Conservation (phyloP, 2,329 filamentous ascomycete genomes). For the Xylaria polymorpha region DNA sequence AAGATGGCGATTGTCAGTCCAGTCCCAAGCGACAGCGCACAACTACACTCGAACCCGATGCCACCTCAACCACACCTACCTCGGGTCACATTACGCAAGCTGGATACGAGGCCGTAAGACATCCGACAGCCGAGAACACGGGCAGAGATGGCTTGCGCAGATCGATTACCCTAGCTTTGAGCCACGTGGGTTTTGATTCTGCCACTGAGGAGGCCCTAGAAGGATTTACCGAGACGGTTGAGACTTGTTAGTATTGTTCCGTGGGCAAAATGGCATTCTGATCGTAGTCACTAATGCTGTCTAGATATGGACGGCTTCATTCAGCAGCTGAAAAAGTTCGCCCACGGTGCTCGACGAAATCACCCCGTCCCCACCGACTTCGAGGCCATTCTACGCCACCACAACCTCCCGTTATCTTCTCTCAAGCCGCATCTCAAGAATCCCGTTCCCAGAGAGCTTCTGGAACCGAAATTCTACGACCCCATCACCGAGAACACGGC, state of each 20-base stretch:
- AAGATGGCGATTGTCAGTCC: slow-evolving; percentile 31
- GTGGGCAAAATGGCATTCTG: background rate
- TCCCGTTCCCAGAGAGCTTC: slow-evolving; percentile 58
- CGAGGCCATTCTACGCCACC: slow-evolving; percentile 62
- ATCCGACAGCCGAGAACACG: slow-evolving; percentile 49
- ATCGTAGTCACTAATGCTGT: slow-evolving; percentile 38
- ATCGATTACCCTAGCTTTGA: slow-evolving; percentile 65
- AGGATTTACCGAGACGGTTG: slow-evolving; percentile 65
- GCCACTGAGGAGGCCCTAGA: slow-evolving; percentile 68
- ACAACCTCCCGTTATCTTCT: slow-evolving; percentile 63
- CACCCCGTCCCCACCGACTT: slow-evolving; percentile 68
- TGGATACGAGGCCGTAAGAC: slow-evolving; percentile 37
- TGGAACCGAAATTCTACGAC: slow-evolving; percentile 55
- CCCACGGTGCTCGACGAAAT: slow-evolving; percentile 63
- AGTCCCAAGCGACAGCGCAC: slow-evolving; percentile 47
- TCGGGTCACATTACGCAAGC: background rate
- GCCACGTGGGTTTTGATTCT: slow-evolving; percentile 68
- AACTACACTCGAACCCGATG: slow-evolving; percentile 38
- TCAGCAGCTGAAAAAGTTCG: slow-evolving; percentile 60
- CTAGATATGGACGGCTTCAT: slow-evolving; percentile 63
- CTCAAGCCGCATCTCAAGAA: slow-evolving; percentile 68
- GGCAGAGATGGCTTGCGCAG: slow-evolving; percentile 62
- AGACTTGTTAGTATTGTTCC: slow-evolving; percentile 62
- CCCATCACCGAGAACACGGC: slow-evolving; percentile 54
- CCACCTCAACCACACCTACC: slow-evolving; percentile 12